Evolutionary conservation across 2,329 filamentous ascomycete species (phyloP).

Genomic region (Aspergillus bombycis): DNA sequence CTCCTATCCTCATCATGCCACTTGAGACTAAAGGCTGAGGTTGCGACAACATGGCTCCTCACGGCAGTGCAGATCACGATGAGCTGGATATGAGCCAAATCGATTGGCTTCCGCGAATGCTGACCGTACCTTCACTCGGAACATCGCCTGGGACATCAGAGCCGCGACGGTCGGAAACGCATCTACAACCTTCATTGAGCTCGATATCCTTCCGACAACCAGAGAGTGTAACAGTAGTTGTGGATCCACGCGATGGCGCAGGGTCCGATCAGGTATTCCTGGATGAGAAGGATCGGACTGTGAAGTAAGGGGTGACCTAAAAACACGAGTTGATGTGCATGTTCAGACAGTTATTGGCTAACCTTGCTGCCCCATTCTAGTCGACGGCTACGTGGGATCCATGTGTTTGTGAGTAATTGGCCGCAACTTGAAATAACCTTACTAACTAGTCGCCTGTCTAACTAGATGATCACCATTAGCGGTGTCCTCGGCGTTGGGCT

Average conservation of each 20-base stretch:
- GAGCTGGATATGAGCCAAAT: slow-evolving; percentile 10
- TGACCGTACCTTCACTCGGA: background rate
- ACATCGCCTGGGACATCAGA: background rate
- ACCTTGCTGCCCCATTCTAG: slow-evolving; percentile 10
- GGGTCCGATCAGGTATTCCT: slow-evolving; percentile 3
- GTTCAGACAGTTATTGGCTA: background rate
- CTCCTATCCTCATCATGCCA: background rate
- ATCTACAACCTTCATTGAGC: slow-evolving; percentile 6
- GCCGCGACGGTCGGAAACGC: slow-evolving; percentile 1
- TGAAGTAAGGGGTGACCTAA: slow-evolving; percentile 19
- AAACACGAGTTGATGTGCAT: background rate
- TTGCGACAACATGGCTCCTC: slow-evolving; percentile 14
- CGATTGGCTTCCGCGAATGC: slow-evolving; percentile 13
- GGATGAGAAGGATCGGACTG: slow-evolving; percentile 17
- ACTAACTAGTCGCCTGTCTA: background rate
- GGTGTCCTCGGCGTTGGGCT: slow-evolving; percentile 39
- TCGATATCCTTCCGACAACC: slow-evolving; percentile 8
- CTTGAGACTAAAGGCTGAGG: background rate
- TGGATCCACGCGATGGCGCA: background rate
- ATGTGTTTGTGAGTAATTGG: slow-evolving; percentile 28
- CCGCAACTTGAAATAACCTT: background rate
- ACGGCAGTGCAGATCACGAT: slow-evolving; percentile 11
- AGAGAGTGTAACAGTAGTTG: slow-evolving; percentile 2
- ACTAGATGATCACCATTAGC: slow-evolving; percentile 41
- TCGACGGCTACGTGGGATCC: slow-evolving; percentile 26